phyloP scores from a whole-genome alignment of 23 red algal genomes.

The Gracilariopsis chorda region DNA sequence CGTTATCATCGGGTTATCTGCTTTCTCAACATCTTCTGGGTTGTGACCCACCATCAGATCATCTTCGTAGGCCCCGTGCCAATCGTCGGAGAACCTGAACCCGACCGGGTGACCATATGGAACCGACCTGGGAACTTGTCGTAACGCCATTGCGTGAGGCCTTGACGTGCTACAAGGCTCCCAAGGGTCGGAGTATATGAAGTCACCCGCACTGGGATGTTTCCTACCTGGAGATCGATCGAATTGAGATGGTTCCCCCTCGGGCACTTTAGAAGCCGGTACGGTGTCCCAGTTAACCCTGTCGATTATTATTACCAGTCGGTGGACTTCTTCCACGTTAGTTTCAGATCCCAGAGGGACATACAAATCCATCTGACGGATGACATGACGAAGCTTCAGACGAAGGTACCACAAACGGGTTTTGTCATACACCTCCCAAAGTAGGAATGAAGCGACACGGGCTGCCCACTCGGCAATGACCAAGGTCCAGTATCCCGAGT shows the following conservation, averaged over 20 bases:
- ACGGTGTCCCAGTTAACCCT: neutral
- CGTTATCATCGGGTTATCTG: no score
- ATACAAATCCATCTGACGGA: neutral
- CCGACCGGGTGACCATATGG: neutral
- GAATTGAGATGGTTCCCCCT: neutral
- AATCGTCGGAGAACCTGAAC: neutral
- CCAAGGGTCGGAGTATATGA: neutral
- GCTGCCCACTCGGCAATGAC: conserved; percentile 7
- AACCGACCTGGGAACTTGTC: neutral
- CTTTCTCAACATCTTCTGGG: no score
- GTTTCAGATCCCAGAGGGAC: neutral
- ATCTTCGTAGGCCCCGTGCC: no score
- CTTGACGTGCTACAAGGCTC: neutral
- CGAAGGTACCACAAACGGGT: neutral
- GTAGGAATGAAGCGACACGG: neutral
- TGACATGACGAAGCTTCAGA: neutral
- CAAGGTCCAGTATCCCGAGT: neutral
- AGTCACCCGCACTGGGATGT: neutral
- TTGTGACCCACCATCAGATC: no score
- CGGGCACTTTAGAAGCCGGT: neutral
- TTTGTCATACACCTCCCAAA: neutral
- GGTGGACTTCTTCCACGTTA: neutral
- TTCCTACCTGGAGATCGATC: neutral
- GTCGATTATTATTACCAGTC: neutral
- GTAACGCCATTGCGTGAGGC: no score